A percentile compares a stretch with the other conserved stretches of the same genome.
Evolutionary conservation across 108 stramenopile species (phyloP).

Genomic region (Bacterosira constricta): DNA sequence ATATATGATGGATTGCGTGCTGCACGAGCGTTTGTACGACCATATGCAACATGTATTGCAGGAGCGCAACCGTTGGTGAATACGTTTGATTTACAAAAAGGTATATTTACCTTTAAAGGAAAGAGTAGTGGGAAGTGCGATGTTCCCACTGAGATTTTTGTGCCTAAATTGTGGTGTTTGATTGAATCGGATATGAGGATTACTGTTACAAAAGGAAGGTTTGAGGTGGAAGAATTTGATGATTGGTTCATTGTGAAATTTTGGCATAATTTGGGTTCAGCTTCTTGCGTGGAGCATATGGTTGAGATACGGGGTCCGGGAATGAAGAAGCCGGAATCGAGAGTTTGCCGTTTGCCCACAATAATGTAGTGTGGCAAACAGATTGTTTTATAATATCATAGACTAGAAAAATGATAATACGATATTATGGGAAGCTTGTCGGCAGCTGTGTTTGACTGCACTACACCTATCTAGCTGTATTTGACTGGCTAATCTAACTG

Average conservation of each 20-base stretch:
- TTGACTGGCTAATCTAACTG: too few relatives aligned
- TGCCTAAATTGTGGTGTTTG: constrained; percentile 28
- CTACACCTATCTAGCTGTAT: too few relatives aligned
- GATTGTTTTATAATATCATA: too few relatives aligned
- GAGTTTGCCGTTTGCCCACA: background rate
- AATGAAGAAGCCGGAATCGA: background rate
- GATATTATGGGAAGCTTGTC: too few relatives aligned
- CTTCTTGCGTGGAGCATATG: background rate
- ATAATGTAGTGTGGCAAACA: background rate
- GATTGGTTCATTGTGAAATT: constrained; percentile 25
- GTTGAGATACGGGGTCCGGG: constrained; percentile 3
- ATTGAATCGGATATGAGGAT: constrained; percentile 17
- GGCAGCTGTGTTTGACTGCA: too few relatives aligned
- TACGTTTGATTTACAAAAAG: constrained; percentile 19
- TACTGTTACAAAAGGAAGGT: constrained; percentile 7
- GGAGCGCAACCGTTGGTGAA: constrained; percentile 25
- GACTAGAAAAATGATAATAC: too few relatives aligned
- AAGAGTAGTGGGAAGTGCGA: constrained; percentile 4
- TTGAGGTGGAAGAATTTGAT: constrained; percentile 24
- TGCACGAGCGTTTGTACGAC: constrained; percentile 21
- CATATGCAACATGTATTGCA: constrained; percentile 23
- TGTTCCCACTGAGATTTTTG: constrained; percentile 38
- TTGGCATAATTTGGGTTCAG: constrained; percentile 11
- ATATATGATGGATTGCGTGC: constrained; percentile 40
- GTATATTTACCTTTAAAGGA: constrained; percentile 17